Base-by-base conservation (phyloP, 768 basidiomycete genomes). In the Rubroboletus satanas region DNA sequence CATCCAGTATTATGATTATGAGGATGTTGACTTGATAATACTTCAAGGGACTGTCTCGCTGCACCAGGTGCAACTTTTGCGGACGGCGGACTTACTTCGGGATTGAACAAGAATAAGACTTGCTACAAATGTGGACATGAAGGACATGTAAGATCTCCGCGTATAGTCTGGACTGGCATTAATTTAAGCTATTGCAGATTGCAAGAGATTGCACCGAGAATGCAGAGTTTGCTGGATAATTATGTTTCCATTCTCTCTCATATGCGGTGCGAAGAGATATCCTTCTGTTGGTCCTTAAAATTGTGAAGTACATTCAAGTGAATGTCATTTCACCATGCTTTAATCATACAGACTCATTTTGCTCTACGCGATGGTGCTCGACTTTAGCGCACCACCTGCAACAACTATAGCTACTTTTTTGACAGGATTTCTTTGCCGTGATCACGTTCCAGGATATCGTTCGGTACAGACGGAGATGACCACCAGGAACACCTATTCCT, bases 101-200 rank as follows among this genome's bases (percentile, higher is more conserved):
- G 77, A 41, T 70, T 74, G 52, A 82, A 77, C 70, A 88, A 83
- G 73, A 82, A 67, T 58, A 93, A 88, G 76, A 90, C 87, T 49
- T 93, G 91, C 69, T 93, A 90, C 75, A 92, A 90, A 66, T 93
- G 92, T 65, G 86, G 89, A 66, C 83, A 85, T 69, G 88, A 90
- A 70, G 91, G 91, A 59, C 90, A 93, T 76, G 90, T 93, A 67
- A 71, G 88, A 76, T 28, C 42, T 45, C 38, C 32, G 12, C 7
- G 11, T 28, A 50, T 36, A 37, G 33, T 45, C 29, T 18, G 36
- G 45, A 43, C 38, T 44, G 36, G 42, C 35, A 51, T 52, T 60
- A 28, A 62, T 55, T 45, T 37, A 44, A 42, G 28, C 17, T 36
- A 12, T 48, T 46, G 32, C 55, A 87, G 83, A 83, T 87, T 65